These are phyloP conservation scores for Plantago lanceolata DNA, from an alignment of 305 asterid genomes.

Conservation along the genomic window DNA sequence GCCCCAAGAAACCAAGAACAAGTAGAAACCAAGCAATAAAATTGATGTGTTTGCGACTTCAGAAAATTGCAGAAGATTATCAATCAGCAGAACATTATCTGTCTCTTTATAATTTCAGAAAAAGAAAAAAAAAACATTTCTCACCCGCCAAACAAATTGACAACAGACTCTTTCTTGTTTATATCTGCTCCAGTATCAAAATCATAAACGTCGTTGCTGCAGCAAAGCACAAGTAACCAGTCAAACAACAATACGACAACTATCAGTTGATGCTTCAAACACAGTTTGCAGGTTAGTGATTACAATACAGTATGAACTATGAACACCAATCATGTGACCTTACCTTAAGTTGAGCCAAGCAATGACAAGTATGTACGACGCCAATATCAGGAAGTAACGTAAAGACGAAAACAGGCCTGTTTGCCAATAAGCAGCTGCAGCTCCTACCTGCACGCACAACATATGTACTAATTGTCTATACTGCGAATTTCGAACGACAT, in stretches of 20 bases:
- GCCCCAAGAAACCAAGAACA: constrained; percentile 43
- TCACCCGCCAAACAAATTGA: constrained; percentile 54
- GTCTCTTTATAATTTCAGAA: background rate
- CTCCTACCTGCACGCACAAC: constrained; percentile 40
- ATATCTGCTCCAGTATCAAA: constrained; percentile 69
- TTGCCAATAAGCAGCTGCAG: constrained; percentile 58
- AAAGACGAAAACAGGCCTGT: constrained; percentile 39
- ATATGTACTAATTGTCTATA: background rate
- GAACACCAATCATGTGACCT: no score
- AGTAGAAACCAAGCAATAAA: constrained; percentile 44
- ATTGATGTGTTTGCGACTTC: constrained; percentile 49
- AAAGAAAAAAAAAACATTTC: background rate
- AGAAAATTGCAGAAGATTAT: background rate
- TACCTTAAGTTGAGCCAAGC: constrained; percentile 68
- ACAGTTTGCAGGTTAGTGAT: background rate
- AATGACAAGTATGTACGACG: constrained; percentile 43
- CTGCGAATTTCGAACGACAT: background rate
- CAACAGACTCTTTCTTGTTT: constrained; percentile 67
- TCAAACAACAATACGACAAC: background rate
- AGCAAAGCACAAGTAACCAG: constrained; percentile 4
- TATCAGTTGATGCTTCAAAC: background rate
- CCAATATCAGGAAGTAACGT: constrained; percentile 43
- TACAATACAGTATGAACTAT: background rate
- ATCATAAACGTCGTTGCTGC: constrained; percentile 77
- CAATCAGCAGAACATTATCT: constrained; percentile 6